Evolutionary conservation across 768 basidiomycete genomes (phyloP).

Genomic region (Trametes sanguinea): DNA sequence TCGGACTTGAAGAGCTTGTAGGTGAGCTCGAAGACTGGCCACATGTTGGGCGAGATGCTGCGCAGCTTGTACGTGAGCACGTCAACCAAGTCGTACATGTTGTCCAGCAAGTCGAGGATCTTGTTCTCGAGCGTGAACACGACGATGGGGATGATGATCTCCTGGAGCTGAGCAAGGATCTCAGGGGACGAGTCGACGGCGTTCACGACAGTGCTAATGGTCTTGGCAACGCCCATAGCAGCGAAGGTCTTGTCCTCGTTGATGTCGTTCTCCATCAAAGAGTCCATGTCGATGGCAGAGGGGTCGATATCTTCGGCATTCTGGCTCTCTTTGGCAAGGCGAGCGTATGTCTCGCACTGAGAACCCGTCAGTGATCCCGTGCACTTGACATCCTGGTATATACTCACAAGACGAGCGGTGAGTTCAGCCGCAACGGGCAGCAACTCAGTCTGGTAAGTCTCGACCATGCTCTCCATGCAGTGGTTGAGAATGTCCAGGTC

Average conservation of each 20-base stretch:
- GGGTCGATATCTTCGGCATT: constrained; percentile 49
- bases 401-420: constrained; percentile 69
- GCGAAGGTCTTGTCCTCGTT: constrained; percentile 87
- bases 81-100: constrained; percentile 85
- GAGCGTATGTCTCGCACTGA: constrained; percentile 82
- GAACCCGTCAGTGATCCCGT: neutral
- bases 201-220: constrained; percentile 76
- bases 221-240: constrained; percentile 86
- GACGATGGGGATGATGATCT: constrained; percentile 79
- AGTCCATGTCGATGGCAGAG: constrained; percentile 56
- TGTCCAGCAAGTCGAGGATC: constrained; percentile 81
- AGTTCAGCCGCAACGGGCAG: constrained; percentile 84
- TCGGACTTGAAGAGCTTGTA: constrained; percentile 82
- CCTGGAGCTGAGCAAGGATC: constrained; percentile 77
- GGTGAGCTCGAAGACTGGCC: constrained; percentile 84
- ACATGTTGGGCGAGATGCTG: constrained; percentile 77
- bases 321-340: constrained; percentile 71
- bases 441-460: constrained; percentile 81
- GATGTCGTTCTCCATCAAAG: constrained; percentile 48
- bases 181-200: constrained; percentile 74
- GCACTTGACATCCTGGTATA: neutral
- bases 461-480: constrained; percentile 86
- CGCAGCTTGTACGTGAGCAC: constrained; percentile 81
- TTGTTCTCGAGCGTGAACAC: constrained; percentile 75
- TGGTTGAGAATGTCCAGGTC: constrained; percentile 83